Percentiles rank a stretch among this genome's conserved stretches.
phyloP scores from a whole-genome alignment of 371 early-diverging fungal genomes.

The Amoeboaphelidium protococcarum region DNA sequence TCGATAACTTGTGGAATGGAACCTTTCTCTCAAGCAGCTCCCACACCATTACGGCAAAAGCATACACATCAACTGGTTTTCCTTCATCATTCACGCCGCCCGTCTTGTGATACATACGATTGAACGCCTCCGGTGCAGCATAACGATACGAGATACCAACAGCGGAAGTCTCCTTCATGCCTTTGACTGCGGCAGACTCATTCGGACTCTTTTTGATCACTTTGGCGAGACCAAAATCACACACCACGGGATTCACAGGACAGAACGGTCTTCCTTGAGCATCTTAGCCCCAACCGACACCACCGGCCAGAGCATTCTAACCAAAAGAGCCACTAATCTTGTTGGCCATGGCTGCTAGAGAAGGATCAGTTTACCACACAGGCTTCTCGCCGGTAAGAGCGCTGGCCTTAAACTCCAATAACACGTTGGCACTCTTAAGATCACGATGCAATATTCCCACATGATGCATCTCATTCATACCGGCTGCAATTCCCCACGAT shows the following conservation, averaged over 20 bases:
- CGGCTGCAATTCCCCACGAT: background rate
- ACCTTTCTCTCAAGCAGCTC: background rate
- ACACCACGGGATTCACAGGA: background rate
- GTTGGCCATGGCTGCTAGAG: background rate
- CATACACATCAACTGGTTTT: background rate
- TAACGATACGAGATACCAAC: background rate
- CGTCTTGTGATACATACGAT: background rate
- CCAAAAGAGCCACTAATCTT: background rate
- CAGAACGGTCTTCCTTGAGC: background rate
- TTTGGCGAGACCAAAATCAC: background rate
- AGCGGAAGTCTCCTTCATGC: background rate
- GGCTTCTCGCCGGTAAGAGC: background rate
- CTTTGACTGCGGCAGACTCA: background rate
- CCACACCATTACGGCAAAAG: background rate
- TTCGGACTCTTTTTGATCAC: background rate
- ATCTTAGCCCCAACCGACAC: background rate
- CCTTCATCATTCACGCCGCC: background rate
- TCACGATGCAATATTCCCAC: background rate
- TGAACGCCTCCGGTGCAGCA: background rate
- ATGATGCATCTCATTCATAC: background rate
- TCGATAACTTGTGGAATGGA: background rate
- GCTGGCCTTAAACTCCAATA: background rate
- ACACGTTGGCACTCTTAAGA: background rate
- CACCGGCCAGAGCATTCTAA: background rate
- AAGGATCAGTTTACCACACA: background rate